These are phyloP conservation scores for Psophocarpus tetragonolobus DNA, from an alignment of 306 rosid genomes.

Conservation along the genomic window DNA sequence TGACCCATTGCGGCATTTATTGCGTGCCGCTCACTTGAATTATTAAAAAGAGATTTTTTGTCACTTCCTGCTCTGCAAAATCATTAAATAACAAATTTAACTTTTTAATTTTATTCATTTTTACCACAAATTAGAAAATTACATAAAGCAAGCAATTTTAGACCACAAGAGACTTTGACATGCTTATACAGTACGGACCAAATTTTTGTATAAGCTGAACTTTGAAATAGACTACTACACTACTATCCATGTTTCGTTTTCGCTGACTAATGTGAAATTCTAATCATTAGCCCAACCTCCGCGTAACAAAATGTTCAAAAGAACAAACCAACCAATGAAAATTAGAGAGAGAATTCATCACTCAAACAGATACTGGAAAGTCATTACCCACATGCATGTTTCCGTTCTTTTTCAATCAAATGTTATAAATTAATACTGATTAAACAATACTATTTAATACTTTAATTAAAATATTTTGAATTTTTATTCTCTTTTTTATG, in stretches of 20 bases:
- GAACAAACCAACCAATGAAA: conserved; percentile 42
- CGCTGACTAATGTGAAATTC: conserved; percentile 49
- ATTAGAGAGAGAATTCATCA: conserved; percentile 29
- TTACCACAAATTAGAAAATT: not conserved
- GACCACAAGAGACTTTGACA: not conserved
- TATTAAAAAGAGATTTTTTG: conserved; percentile 42
- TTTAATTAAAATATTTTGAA: too few species aligned
- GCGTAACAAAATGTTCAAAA: conserved; percentile 54
- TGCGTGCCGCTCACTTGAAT: conserved; percentile 32
- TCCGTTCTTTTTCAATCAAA: not conserved
- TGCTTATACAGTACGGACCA: not conserved
- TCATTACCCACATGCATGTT: conserved; percentile 1
- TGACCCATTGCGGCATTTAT: conserved; percentile 37
- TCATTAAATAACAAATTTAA: not conserved
- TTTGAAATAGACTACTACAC: conserved; percentile 34
- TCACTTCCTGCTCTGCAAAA: conserved; percentile 39
- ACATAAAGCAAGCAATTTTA: conserved; percentile 2
- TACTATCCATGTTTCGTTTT: conserved; percentile 38
- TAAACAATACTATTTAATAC: too few species aligned
- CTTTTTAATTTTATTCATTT: not conserved
- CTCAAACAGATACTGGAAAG: conserved; percentile 21
- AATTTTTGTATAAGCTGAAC: conserved; percentile 32
- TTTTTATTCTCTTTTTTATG: too few species aligned
- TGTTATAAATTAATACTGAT: too few species aligned
- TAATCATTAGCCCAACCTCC: conserved; percentile 75